Evolutionary conservation across 495 filamentous ascomycete species (phyloP).

Genomic region (Hypoxylon rickii): DNA sequence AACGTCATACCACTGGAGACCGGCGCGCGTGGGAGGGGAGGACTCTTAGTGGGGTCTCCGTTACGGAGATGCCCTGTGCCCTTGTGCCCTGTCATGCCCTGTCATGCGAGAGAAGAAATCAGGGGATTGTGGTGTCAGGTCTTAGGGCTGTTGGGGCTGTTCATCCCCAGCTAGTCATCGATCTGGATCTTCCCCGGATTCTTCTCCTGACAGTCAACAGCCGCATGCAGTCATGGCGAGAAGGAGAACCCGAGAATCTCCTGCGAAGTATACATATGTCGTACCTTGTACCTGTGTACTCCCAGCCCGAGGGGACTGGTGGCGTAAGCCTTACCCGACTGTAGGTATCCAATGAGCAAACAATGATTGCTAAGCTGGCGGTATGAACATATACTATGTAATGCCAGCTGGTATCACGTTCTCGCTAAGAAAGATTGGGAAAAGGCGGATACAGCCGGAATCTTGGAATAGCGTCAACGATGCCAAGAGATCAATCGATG

Average conservation of each 20-base stretch:
- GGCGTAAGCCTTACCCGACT: constrained; percentile 2
- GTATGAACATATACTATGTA: neutral
- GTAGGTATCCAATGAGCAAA: constrained; percentile 22
- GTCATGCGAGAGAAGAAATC: constrained; percentile 28
- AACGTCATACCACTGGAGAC: constrained; percentile 31
- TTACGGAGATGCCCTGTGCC: constrained; percentile 24
- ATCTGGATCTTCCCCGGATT: constrained; percentile 25
- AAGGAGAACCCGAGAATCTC: too few relatives aligned
- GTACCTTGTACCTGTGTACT: too few relatives aligned
- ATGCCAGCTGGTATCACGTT: too few relatives aligned
- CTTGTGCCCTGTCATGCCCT: too few relatives aligned
- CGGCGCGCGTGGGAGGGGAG: constrained; percentile 8
- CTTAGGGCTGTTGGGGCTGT: constrained; percentile 3
- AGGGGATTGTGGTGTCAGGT: constrained; percentile 30
- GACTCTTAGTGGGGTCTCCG: constrained; percentile 18
- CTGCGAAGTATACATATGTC: too few relatives aligned
- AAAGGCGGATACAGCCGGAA: neutral
- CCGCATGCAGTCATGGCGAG: constrained; percentile 24
- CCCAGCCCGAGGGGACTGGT: neutral
- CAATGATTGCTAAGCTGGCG: constrained; percentile 7
- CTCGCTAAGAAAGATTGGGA: neutral
- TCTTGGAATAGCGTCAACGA: neutral
- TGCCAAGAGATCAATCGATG: neutral
- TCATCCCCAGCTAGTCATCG: neutral
- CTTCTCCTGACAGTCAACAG: constrained; percentile 17